phyloP scores from a whole-genome alignment of 441 rosid species.

The Erodium trifolium region DNA sequence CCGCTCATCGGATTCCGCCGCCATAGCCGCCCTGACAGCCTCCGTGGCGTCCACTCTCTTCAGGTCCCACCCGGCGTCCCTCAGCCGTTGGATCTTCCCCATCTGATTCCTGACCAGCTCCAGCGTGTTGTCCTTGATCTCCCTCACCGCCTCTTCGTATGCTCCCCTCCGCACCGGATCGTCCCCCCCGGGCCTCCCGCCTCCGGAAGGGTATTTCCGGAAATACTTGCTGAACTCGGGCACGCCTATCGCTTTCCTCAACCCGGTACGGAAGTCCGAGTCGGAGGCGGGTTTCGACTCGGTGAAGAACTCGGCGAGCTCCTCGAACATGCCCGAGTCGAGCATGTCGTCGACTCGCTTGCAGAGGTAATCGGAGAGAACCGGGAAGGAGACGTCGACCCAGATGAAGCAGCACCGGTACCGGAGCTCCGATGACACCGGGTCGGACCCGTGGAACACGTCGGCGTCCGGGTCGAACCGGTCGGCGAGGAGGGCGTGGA shows the following conservation, averaged over 20 bases:
- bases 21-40: constrained; percentile 23
- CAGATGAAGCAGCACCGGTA: constrained; percentile 47
- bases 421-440: constrained; percentile 22
- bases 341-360: constrained; percentile 44
- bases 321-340: constrained; percentile 40
- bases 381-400: constrained; percentile 40
- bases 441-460: constrained; percentile 18
- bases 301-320: constrained; percentile 23
- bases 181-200: constrained; percentile 18
- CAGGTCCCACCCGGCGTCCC: constrained; percentile 45
- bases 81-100: constrained; percentile 53
- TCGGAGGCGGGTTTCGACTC: constrained; percentile 24
- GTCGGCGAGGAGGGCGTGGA: constrained; percentile 35
- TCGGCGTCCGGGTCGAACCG: too few species aligned
- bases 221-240: constrained; percentile 53
- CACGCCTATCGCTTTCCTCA: constrained; percentile 61
- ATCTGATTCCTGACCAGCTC: constrained; percentile 42
- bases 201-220: constrained; percentile 32
- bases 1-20: constrained; percentile 28
- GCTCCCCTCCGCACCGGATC: constrained; percentile 17
- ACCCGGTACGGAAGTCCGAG: constrained; percentile 41
- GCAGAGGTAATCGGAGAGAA: constrained; percentile 27
- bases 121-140: constrained; percentile 47
- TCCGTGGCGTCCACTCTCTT: constrained; percentile 56
- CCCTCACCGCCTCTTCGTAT: constrained; percentile 31